phyloP scores from a whole-genome alignment of 75 land plant species.

The Picea sitchensis region DNA sequence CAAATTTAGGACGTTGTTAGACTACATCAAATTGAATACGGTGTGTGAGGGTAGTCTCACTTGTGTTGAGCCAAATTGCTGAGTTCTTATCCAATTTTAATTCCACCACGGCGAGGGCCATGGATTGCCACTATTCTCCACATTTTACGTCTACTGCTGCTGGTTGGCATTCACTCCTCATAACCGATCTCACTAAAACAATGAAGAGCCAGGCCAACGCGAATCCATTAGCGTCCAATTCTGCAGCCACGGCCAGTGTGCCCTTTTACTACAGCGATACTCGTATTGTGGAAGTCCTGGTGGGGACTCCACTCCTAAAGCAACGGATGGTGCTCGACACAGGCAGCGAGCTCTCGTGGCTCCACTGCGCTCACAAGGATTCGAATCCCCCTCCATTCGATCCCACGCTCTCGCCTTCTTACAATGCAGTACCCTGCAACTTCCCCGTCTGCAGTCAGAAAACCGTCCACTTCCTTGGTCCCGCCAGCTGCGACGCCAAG shows the following conservation, averaged over 20 bases:
- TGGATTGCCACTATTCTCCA: neutral
- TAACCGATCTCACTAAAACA: neutral
- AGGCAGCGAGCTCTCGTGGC: constrained; percentile 87
- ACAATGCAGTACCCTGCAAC: constrained; percentile 37
- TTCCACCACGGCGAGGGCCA: neutral
- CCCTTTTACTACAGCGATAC: constrained; percentile 24
- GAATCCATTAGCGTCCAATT: no score
- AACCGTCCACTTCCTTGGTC: constrained; percentile 35
- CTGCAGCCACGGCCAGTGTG: no score
- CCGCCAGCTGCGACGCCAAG: constrained; percentile 34
- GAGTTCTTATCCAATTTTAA: no score
- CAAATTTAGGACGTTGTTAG: no score
- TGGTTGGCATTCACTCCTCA: neutral
- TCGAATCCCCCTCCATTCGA: constrained; percentile 14
- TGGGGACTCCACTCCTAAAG: constrained; percentile 74
- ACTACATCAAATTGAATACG: no score
- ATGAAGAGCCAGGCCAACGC: neutral
- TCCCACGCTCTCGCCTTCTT: constrained; percentile 30
- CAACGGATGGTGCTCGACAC: constrained; percentile 78
- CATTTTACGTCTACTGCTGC: neutral
- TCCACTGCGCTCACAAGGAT: constrained; percentile 28
- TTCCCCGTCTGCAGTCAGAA: constrained; percentile 30
- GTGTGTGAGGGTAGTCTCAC: no score
- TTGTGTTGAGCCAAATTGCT: no score
- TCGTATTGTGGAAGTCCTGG: constrained; percentile 39